phyloP scores from a whole-genome alignment of 805 yeast genomes.

The Cyberlindnera nakhonratchasimensis region DNA sequence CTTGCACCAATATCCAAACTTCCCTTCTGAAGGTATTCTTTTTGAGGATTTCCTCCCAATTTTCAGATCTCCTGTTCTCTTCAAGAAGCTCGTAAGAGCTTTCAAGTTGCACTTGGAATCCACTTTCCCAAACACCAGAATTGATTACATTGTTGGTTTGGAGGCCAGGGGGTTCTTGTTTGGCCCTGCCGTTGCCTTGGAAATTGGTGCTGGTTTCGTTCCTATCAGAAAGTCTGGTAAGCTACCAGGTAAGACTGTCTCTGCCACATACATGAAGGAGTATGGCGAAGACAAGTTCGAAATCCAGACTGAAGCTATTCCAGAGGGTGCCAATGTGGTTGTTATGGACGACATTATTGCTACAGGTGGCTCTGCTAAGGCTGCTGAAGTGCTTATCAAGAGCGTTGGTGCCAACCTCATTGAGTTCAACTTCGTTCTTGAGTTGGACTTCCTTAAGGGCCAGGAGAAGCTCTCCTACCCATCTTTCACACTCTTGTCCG shows the following conservation, averaged over 20 bases:
- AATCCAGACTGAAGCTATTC: conserved; percentile 79
- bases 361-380: conserved; percentile 94
- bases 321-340: conserved; percentile 74
- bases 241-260: conserved; percentile 78
- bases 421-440: conserved; percentile 88
- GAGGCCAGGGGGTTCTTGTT: conserved; percentile 97
- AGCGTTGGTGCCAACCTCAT: conserved; percentile 66
- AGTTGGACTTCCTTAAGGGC: conserved; percentile 92
- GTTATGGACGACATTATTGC: conserved; percentile 97
- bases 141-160: conserved; percentile 89
- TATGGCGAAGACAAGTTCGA: conserved; percentile 90
- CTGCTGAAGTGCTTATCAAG: conserved; percentile 82
- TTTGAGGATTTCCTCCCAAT: conserved; percentile 97
- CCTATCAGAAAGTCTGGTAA: conserved; percentile 96
- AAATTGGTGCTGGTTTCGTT: conserved; percentile 83
- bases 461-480: conserved; percentile 83
- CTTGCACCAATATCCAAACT: conserved; percentile 81
- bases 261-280: conserved; percentile 81
- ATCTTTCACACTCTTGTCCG: conserved; percentile 83
- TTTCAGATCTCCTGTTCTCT: conserved; percentile 75
- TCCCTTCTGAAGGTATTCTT: conserved; percentile 88
- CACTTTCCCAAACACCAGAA: conserved; percentile 49
- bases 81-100: conserved; percentile 77
- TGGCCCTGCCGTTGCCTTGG: conserved; percentile 93
- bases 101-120: conserved; percentile 69